Evolutionary conservation across 352 stramenopile species (phyloP).

Genomic region (Blastocystis sp.): DNA sequence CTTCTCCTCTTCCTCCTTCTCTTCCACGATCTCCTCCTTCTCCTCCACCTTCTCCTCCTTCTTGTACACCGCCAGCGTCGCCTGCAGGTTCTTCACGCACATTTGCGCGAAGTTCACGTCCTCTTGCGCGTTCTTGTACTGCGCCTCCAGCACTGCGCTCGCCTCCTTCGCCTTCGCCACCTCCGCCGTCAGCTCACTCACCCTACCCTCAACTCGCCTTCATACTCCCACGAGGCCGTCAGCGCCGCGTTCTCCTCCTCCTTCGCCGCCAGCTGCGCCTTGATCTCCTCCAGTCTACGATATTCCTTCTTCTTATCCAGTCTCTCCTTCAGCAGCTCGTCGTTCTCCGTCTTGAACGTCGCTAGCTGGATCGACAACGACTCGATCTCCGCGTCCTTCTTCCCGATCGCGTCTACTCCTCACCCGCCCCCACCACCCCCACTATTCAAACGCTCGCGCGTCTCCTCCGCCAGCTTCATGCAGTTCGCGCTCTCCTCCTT

Average conservation of each 20-base stretch:
- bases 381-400: slow-evolving; percentile 75
- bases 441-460: not conserved
- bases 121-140: slow-evolving; percentile 76
- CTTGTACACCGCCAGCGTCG: slow-evolving; percentile 70
- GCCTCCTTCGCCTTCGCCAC: slow-evolving; percentile 75
- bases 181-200: slow-evolving; percentile 40
- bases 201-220: slow-evolving; percentile 18
- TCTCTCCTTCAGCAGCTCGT: slow-evolving; percentile 76
- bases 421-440: not conserved
- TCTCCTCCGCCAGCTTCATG: not conserved
- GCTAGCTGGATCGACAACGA: slow-evolving; percentile 74
- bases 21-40: not conserved
- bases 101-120: slow-evolving; percentile 76
- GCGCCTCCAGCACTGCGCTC: slow-evolving; percentile 72
- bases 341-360: slow-evolving; percentile 76
- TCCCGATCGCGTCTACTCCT: not conserved
- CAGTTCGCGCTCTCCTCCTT: not conserved
- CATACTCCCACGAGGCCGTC: slow-evolving; percentile 73
- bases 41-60: not conserved
- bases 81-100: slow-evolving; percentile 77
- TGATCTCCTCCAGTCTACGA: slow-evolving; percentile 74
- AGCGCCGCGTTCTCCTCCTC: slow-evolving; percentile 68
- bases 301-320: slow-evolving; percentile 75
- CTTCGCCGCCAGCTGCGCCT: slow-evolving; percentile 73
- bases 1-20: not conserved